Evolutionary conservation across 192 early-diverging fungal genomes (phyloP).

Genomic region (Glomus cerebriforme): DNA sequence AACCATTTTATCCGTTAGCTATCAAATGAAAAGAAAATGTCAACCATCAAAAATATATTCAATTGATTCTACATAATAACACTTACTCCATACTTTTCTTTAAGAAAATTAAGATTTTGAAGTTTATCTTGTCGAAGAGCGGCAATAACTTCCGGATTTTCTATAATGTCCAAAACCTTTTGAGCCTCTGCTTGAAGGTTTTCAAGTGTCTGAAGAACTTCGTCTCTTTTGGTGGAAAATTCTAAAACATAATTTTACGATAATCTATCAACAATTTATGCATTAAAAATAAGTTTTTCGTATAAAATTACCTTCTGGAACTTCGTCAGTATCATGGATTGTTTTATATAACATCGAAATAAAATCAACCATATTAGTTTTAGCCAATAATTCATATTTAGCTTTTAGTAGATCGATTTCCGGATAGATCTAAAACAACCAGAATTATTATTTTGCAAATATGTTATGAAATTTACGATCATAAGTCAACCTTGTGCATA

Average conservation of each 20-base stretch:
- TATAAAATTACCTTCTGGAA: conserved; percentile 65
- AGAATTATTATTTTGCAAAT: not conserved
- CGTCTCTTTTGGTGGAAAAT: conserved; percentile 73
- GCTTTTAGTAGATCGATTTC: conserved; percentile 77
- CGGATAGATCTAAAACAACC: conserved; percentile 69
- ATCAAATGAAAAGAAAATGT: conserved; percentile 13
- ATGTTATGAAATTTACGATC: not conserved
- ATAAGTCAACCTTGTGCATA: conserved; percentile 63
- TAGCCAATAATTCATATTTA: conserved; percentile 83
- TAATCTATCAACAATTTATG: not conserved
- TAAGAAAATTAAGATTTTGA: conserved; percentile 86
- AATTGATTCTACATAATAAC: not conserved
- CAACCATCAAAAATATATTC: not conserved
- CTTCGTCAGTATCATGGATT: conserved; percentile 73
- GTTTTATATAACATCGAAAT: conserved; percentile 81
- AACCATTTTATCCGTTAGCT: conserved; percentile 90
- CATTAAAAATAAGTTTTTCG: not conserved
- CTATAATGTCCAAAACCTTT: conserved; percentile 86
- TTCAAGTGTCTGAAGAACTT: conserved; percentile 75
- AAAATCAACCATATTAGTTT: conserved; percentile 96
- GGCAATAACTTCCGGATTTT: conserved; percentile 87
- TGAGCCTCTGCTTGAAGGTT: conserved; percentile 73
- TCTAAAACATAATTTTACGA: conserved; percentile 31
- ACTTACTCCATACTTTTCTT: conserved; percentile 78
- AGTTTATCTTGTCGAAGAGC: conserved; percentile 93